Conservation (phyloP, 2,329 filamentous ascomycete genomes). For the Mycosphaerella arachidis region DNA sequence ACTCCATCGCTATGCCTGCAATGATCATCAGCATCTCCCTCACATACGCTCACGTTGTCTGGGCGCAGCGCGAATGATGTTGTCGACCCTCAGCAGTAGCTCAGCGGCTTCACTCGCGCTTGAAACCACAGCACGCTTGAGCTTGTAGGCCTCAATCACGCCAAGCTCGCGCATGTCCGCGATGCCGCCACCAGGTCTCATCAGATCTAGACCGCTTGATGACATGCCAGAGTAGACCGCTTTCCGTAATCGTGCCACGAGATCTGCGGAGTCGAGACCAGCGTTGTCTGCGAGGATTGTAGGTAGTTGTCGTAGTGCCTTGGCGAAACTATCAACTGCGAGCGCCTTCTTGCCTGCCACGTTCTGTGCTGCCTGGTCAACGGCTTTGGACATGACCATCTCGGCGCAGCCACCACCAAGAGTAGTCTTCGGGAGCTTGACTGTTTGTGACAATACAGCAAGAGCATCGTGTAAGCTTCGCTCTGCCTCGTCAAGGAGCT, state of each 20-base stretch:
- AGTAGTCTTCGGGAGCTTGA: constrained; percentile 88
- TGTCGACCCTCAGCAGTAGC: constrained; percentile 89
- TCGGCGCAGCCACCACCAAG: constrained; percentile 94
- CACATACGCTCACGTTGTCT: constrained; percentile 73
- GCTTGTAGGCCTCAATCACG: constrained; percentile 96
- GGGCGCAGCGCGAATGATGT: constrained; percentile 93
- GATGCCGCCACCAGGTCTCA: constrained; percentile 85
- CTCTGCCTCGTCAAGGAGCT: constrained; percentile 94
- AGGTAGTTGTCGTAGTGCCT: constrained; percentile 84
- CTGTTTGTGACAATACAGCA: constrained; percentile 92
- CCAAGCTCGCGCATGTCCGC: constrained; percentile 93
- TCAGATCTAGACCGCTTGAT: constrained; percentile 83
- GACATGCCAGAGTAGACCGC: constrained; percentile 93
- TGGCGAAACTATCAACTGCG: constrained; percentile 84
- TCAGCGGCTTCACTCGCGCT: constrained; percentile 95
- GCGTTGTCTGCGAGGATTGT: constrained; percentile 98
- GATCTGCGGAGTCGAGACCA: constrained; percentile 88
- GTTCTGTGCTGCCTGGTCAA: constrained; percentile 87
- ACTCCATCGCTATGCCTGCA: constrained; percentile 6
- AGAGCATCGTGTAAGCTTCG: constrained; percentile 93
- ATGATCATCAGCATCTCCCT: constrained; percentile 16
- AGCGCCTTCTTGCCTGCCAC: constrained; percentile 96
- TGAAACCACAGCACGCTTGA: constrained; percentile 96
- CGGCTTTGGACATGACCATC: constrained; percentile 98
- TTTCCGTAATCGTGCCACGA: constrained; percentile 86